Conservation (phyloP, 139 green algal genomes). For the Haematococcus sp. region DNA sequence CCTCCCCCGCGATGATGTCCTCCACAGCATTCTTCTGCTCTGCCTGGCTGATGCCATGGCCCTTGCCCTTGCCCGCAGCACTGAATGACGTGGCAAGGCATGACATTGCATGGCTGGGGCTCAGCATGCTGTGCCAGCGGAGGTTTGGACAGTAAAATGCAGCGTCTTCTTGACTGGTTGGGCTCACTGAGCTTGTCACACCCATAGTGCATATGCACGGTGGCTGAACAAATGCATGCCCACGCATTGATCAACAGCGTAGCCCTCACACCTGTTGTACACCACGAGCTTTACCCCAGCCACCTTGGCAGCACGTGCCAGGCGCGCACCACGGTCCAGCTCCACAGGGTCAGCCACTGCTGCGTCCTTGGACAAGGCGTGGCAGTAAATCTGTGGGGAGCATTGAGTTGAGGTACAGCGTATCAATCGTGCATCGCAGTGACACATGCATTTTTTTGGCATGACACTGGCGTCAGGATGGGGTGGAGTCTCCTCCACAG, state of each 20-base stretch:
- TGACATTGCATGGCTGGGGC: no score
- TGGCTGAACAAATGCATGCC: no score
- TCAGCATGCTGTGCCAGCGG: no score
- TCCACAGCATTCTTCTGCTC: constrained; percentile 44
- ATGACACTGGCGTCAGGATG: no score
- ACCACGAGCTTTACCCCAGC: not conserved
- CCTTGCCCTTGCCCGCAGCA: constrained; percentile 29
- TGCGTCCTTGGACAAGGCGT: constrained; percentile 40
- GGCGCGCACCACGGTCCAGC: constrained; percentile 18
- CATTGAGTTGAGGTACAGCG: no score
- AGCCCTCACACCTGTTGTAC: constrained; percentile 8
- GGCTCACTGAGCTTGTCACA: no score
- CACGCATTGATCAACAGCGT: no score
- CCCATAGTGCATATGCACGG: no score
- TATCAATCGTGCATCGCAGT: not conserved
- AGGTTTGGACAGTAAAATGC: no score
- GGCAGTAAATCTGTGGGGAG: constrained; percentile 35
- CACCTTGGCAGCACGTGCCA: not conserved
- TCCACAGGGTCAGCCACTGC: constrained; percentile 36
- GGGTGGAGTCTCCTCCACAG: no score
- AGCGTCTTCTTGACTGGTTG: no score
- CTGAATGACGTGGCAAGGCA: constrained; percentile 1
- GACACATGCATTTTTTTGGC: no score
- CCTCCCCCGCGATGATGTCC: constrained; percentile 2
- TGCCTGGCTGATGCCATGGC: constrained; percentile 41